These are phyloP conservation scores for Simplicillium aogashimaense DNA, from an alignment of 2,329 filamentous ascomycete species.

Conservation along the genomic window DNA sequence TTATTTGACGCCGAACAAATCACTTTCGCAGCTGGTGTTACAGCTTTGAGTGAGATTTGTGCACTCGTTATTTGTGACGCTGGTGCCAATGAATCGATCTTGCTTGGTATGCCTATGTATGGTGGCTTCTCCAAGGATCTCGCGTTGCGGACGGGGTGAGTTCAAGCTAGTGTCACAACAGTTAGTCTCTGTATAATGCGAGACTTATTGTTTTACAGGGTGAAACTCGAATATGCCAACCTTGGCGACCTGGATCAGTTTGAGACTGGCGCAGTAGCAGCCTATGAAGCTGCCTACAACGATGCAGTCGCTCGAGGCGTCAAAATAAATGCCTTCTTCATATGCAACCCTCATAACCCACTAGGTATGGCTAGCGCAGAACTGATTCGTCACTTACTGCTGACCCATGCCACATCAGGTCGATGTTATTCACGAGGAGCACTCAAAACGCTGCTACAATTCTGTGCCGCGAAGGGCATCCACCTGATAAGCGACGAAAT, in stretches of 20 bases:
- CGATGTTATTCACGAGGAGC: neutral
- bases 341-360: conserved; percentile 4
- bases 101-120: neutral
- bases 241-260: too few relatives aligned
- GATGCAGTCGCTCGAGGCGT: neutral
- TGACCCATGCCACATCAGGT: neutral
- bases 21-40: neutral
- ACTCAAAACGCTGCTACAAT: neutral
- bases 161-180: too few relatives aligned
- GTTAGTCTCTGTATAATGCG: too few relatives aligned
- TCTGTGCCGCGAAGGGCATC: neutral
- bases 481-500: conserved; percentile 4
- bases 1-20: neutral
- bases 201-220: too few relatives aligned
- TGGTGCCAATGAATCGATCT: neutral
- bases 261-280: too few relatives aligned
- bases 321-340: conserved; percentile 1
- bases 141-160: neutral
- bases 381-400: neutral
- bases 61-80: neutral
- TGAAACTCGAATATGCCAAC: too few relatives aligned
- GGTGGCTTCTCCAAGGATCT: neutral
- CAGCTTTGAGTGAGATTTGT: neutral
- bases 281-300: too few relatives aligned
- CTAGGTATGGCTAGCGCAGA: neutral